phyloP scores from a whole-genome alignment of 2,329 filamentous ascomycete species.

The Curvularia verruculosa region DNA sequence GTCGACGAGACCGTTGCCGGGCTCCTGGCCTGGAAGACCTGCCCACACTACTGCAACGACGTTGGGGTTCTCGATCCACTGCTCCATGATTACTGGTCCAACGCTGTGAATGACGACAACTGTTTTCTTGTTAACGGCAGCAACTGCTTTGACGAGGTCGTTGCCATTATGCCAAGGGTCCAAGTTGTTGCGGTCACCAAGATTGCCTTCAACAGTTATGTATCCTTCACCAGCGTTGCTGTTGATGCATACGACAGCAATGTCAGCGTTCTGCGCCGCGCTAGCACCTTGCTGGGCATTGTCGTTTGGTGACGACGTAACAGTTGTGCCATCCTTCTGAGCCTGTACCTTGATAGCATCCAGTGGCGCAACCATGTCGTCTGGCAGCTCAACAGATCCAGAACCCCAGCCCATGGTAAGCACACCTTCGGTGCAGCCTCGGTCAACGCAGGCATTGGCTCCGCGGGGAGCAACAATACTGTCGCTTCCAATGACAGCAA shows the following conservation, averaged over 20 bases:
- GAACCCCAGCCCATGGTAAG: constrained; percentile 73
- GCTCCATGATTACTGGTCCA: constrained; percentile 46
- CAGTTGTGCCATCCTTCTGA: constrained; percentile 46
- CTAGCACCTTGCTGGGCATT: constrained; percentile 44
- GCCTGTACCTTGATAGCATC: constrained; percentile 51
- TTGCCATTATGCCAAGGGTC: constrained; percentile 56
- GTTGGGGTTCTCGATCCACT: constrained; percentile 45
- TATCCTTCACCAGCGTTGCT: constrained; percentile 58
- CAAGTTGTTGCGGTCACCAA: constrained; percentile 57
- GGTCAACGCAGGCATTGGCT: constrained; percentile 78
- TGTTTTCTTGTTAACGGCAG: constrained; percentile 46
- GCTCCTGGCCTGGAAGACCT: constrained; percentile 49
- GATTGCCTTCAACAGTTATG: constrained; percentile 54
- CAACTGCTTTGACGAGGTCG: constrained; percentile 49
- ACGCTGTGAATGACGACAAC: constrained; percentile 50
- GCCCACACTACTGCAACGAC: constrained; percentile 51
- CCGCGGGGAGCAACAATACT: constrained; percentile 76
- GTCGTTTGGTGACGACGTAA: constrained; percentile 50
- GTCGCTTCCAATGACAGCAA: constrained; percentile 73
- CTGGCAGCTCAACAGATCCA: constrained; percentile 57
- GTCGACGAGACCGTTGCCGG: constrained; percentile 55
- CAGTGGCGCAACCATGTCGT: constrained; percentile 52
- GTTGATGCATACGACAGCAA: constrained; percentile 58
- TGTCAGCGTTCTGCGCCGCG: constrained; percentile 46
- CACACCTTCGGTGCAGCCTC: constrained; percentile 66